Conservation (phyloP, 2,329 filamentous ascomycete species). For the Fusarium sp. region DNA sequence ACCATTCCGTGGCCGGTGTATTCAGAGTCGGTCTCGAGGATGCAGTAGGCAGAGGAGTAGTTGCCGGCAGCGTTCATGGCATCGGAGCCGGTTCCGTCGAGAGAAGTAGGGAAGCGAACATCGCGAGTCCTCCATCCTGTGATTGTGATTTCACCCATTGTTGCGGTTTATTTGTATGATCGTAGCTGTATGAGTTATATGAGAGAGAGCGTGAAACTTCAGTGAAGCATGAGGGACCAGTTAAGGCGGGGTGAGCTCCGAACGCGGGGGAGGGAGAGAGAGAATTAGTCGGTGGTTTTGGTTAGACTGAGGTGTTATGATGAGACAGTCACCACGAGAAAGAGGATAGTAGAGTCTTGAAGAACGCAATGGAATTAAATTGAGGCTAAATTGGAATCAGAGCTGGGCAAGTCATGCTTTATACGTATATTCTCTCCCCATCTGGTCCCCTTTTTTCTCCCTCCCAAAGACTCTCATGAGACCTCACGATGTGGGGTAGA, state of each 20-base stretch:
- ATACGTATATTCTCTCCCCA: slow-evolving; percentile 27
- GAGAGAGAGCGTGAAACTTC: slow-evolving; percentile 10
- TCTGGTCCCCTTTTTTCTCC: neutral
- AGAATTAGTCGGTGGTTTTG: slow-evolving; percentile 9
- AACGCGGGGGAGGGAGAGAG: slow-evolving; percentile 42
- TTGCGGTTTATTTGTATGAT: slow-evolving; percentile 15
- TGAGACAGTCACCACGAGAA: slow-evolving; percentile 7
- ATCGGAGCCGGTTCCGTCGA: slow-evolving; percentile 96
- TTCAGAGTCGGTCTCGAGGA: slow-evolving; percentile 82
- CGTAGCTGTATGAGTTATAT: neutral
- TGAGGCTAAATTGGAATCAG: slow-evolving; percentile 20
- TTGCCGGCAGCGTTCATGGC: slow-evolving; percentile 96
- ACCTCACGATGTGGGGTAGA: slow-evolving; percentile 44
- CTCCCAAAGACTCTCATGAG: slow-evolving; percentile 34
- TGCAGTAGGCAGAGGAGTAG: slow-evolving; percentile 95
- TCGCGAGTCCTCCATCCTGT: slow-evolving; percentile 79
- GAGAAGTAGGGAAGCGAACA: slow-evolving; percentile 88
- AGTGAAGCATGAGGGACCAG: slow-evolving; percentile 23
- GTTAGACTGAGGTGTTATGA: slow-evolving; percentile 8
- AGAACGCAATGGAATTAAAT: slow-evolving; percentile 18
- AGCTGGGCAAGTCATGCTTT: slow-evolving; percentile 36
- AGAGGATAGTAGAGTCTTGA: neutral
- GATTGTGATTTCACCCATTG: slow-evolving; percentile 71
- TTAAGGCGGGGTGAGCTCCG: slow-evolving; percentile 39
- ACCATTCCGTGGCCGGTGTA: slow-evolving; percentile 85